phyloP scores from a whole-genome alignment of 2,329 filamentous ascomycete species.

The Apiospora hydei region DNA sequence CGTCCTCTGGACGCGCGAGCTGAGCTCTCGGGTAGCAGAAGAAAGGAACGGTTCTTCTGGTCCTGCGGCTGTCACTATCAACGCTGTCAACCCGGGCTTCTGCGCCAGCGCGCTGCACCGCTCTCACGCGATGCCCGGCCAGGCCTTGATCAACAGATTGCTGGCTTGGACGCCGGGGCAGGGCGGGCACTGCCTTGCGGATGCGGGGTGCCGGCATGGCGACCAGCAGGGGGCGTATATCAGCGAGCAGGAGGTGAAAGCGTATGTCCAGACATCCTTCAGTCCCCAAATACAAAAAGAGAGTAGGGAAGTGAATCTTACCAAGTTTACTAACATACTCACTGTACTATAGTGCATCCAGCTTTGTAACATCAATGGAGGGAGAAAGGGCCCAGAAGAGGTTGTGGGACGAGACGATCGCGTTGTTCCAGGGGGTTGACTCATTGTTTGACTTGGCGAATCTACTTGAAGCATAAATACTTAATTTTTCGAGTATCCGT shows the following conservation, averaged over 20 bases:
- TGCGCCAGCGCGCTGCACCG: conserved; percentile 33
- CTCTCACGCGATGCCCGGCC: conserved; percentile 18
- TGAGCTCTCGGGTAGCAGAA: conserved; percentile 14
- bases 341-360: background rate
- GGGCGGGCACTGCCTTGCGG: conserved; percentile 30
- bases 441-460: background rate
- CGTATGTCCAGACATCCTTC: background rate
- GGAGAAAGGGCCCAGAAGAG: conserved; percentile 28
- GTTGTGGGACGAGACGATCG: conserved; percentile 32
- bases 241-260: background rate
- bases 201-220: conserved; percentile 29
- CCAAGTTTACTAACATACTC: background rate
- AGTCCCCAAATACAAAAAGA: background rate
- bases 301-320: background rate
- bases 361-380: conserved; percentile 26
- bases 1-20: conserved; percentile 31
- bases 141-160: background rate
- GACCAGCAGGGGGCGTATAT: conserved; percentile 28
- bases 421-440: conserved; percentile 22
- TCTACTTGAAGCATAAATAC: background rate
- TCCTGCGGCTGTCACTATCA: conserved; percentile 27
- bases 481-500: background rate
- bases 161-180: conserved; percentile 27
- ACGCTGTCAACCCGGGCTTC: conserved; percentile 32
- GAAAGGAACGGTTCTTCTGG: background rate